Conservation (phyloP, 2,329 filamentous ascomycete species). For the Pseudocercospora cruenta region DNA sequence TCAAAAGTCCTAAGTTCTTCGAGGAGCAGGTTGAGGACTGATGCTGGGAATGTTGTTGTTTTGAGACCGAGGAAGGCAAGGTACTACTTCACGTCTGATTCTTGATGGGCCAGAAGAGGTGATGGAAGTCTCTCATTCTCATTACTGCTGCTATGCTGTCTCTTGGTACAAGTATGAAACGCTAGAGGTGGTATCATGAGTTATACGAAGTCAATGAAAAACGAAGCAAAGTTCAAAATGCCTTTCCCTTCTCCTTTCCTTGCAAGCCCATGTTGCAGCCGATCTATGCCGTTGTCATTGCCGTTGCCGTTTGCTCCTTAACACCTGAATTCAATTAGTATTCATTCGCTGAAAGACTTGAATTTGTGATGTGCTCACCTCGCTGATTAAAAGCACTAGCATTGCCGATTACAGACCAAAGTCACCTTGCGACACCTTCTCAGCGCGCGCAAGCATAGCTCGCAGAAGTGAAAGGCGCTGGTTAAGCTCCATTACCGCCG, state of each 20-base stretch:
- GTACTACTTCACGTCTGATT: slow-evolving; percentile 23
- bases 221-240: background rate
- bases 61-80: slow-evolving; percentile 32
- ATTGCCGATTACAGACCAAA: slow-evolving; percentile 14
- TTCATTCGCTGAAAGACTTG: too few relatives aligned
- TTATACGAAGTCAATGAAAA: slow-evolving; percentile 1
- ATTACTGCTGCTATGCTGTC: background rate
- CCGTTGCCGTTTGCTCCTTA: background rate
- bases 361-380: background rate
- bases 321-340: background rate
- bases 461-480: slow-evolving; percentile 21
- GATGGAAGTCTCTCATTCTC: background rate
- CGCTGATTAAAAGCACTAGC: background rate
- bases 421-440: slow-evolving; percentile 20
- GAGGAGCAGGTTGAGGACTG: background rate
- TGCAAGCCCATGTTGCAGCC: background rate
- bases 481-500: slow-evolving; percentile 24
- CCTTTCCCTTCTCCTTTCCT: background rate
- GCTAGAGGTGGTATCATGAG: slow-evolving; percentile 10
- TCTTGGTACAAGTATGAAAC: background rate
- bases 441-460: slow-evolving; percentile 20
- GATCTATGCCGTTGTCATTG: background rate
- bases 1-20: slow-evolving; percentile 1
- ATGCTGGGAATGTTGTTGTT: slow-evolving; percentile 18
- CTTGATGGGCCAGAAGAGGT: background rate